phyloP scores from a whole-genome alignment of 306 rosid genomes.

The Styphnolobium japonicum region DNA sequence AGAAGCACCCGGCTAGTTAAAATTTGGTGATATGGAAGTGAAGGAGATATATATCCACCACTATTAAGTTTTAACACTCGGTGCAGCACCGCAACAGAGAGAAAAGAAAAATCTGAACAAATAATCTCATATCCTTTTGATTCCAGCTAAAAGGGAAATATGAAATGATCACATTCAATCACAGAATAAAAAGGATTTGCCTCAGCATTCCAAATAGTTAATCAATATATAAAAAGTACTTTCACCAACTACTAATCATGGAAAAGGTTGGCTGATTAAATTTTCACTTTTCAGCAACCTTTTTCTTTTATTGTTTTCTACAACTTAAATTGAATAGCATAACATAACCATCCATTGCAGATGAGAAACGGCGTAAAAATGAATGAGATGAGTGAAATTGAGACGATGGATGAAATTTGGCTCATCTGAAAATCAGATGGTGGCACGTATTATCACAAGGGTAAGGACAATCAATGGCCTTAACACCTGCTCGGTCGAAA shows the following conservation, averaged over 20 bases:
- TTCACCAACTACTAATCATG: constrained; percentile 1
- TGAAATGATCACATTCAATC: not conserved
- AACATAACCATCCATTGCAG: not conserved
- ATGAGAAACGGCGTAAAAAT: not conserved
- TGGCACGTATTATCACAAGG: constrained; percentile 92
- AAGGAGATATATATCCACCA: too few relatives aligned
- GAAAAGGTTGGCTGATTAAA: constrained; percentile 12
- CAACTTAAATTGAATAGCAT: constrained; percentile 37
- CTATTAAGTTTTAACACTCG: not conserved
- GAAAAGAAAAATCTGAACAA: not conserved
- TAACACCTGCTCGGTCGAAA: constrained; percentile 65
- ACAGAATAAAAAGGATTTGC: not conserved
- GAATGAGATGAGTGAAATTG: not conserved
- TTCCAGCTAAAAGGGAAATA: not conserved
- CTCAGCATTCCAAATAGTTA: not conserved
- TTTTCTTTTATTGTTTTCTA: constrained; percentile 24
- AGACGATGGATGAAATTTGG: constrained; percentile 16
- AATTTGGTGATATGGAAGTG: too few relatives aligned
- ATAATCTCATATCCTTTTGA: not conserved
- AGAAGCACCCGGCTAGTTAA: too few relatives aligned
- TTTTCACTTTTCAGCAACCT: constrained; percentile 36
- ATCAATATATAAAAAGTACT: not conserved
- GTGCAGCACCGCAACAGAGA: not conserved
- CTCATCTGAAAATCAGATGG: constrained; percentile 64
- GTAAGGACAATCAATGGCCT: constrained; percentile 79